A percentile compares a stretch with the other conserved stretches of the same genome.
Conservation (phyloP, 306 rosid genomes). For the Dryas drummondii region DNA sequence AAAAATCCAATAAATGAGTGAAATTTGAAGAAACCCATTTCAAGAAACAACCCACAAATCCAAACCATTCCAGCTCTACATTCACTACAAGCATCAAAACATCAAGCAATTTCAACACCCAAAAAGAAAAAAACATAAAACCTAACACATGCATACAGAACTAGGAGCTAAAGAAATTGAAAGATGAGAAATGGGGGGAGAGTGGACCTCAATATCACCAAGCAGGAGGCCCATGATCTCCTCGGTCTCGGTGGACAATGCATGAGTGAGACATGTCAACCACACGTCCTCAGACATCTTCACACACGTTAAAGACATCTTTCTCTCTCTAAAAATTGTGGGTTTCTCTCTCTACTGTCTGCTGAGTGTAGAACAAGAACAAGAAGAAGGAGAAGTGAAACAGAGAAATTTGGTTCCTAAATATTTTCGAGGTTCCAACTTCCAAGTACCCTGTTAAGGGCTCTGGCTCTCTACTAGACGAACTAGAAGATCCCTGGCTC, state of each 20-base stretch:
- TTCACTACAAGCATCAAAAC: conserved; percentile 1
- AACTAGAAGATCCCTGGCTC: neutral
- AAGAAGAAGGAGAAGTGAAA: neutral
- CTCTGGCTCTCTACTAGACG: too few relatives aligned
- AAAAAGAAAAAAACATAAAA: neutral
- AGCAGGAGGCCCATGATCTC: conserved; percentile 99
- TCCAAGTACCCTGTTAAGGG: neutral
- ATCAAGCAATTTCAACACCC: conserved; percentile 20
- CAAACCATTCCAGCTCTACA: conserved; percentile 8
- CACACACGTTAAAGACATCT: conserved; percentile 79
- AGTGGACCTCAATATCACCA: conserved; percentile 81
- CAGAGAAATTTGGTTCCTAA: neutral
- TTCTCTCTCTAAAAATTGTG: conserved; percentile 3
- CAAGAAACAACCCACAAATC: conserved; percentile 15
- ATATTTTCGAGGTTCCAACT: conserved; percentile 1
- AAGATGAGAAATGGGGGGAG: conserved; percentile 10
- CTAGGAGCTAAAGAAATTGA: neutral
- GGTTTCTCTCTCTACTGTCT: neutral
- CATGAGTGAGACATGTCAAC: conserved; percentile 91
- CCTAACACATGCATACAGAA: neutral
- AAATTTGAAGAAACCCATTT: conserved; percentile 17
- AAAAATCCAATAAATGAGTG: neutral
- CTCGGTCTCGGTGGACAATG: conserved; percentile 96
- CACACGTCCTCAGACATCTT: conserved; percentile 94
- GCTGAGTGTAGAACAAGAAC: neutral